Evolutionary conservation across 805 yeast genomes (phyloP).

Genomic region (Cyberlindnera mississippiensis): DNA sequence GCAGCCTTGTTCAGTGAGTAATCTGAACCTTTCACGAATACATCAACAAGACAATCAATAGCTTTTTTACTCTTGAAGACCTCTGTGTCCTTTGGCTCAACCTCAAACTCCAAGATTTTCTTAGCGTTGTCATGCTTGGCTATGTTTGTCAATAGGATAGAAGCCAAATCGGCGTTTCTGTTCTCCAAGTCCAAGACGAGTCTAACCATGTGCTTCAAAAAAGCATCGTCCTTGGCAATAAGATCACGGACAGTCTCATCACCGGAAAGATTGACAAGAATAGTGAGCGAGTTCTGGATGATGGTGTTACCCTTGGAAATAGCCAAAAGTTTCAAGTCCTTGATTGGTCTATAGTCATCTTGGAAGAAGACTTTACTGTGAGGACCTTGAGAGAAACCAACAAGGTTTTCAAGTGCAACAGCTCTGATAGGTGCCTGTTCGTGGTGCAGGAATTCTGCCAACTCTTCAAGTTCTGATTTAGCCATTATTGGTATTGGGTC

Average conservation of each 20-base stretch:
- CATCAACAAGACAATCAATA: slow-evolving; percentile 81
- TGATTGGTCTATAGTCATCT: slow-evolving; percentile 65
- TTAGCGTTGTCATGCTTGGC: slow-evolving; percentile 72
- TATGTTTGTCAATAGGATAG: slow-evolving; percentile 79
- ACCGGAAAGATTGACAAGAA: slow-evolving; percentile 78
- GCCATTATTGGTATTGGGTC: slow-evolving; percentile 11
- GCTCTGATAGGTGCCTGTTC: slow-evolving; percentile 76
- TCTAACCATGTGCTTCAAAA: slow-evolving; percentile 44
- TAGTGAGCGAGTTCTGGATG: slow-evolving; percentile 69
- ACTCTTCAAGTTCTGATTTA: slow-evolving; percentile 40
- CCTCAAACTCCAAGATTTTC: slow-evolving; percentile 40
- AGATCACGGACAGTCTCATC: slow-evolving; percentile 58
- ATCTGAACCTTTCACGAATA: slow-evolving; percentile 82
- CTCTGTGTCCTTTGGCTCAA: slow-evolving; percentile 37
- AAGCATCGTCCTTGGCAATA: slow-evolving; percentile 61
- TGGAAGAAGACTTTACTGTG: slow-evolving; percentile 62
- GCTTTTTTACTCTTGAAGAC: slow-evolving; percentile 55
- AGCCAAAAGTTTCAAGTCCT: slow-evolving; percentile 62
- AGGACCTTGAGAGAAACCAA: slow-evolving; percentile 74
- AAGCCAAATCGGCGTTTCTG: slow-evolving; percentile 71
- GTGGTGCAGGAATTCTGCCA: slow-evolving; percentile 78
- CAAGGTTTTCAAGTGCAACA: slow-evolving; percentile 79
- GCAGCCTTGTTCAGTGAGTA: slow-evolving; percentile 68
- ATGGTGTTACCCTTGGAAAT: slow-evolving; percentile 52
- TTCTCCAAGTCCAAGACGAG: slow-evolving; percentile 54